phyloP scores from a whole-genome alignment of 371 early-diverging fungal genomes.

The Mortierella sp. region DNA sequence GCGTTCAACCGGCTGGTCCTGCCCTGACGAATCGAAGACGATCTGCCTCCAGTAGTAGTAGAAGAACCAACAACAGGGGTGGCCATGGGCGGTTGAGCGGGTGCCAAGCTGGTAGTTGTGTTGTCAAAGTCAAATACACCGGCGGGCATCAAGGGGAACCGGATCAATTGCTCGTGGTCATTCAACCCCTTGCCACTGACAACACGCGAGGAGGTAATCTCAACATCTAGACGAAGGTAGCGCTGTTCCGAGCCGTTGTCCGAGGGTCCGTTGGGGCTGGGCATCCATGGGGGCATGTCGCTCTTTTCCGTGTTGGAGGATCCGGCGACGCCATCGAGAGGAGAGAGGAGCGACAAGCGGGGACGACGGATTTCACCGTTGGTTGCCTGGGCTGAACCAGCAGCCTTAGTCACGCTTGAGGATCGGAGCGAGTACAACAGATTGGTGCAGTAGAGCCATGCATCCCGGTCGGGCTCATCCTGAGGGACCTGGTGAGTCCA shows the following conservation, averaged over 20 bases:
- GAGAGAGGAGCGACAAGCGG: conserved; percentile 45
- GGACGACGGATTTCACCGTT: conserved; percentile 54
- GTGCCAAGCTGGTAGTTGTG: conserved; percentile 31
- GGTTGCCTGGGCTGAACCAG: conserved; percentile 48
- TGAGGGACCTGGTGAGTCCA: conserved; percentile 20
- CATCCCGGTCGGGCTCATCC: conserved; percentile 54
- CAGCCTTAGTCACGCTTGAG: conserved; percentile 32
- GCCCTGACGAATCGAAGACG: not conserved
- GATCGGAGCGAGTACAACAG: conserved; percentile 45
- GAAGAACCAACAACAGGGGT: conserved; percentile 16
- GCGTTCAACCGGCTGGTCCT: conserved; percentile 40
- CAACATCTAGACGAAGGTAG: conserved; percentile 54
- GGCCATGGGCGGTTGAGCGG: conserved; percentile 26
- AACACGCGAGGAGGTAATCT: conserved; percentile 52
- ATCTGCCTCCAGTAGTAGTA: not conserved
- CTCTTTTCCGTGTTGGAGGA: conserved; percentile 25
- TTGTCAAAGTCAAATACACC: conserved; percentile 56
- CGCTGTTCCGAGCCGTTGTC: conserved; percentile 33
- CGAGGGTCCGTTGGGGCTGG: conserved; percentile 24
- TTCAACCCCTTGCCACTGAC: conserved; percentile 48
- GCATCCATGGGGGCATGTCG: conserved; percentile 54
- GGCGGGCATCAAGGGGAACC: conserved; percentile 47
- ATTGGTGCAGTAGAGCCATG: conserved; percentile 50
- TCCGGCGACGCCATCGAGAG: conserved; percentile 47
- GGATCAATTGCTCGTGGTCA: conserved; percentile 50